Evolutionary conservation across 2,329 filamentous ascomycete genomes (phyloP).

Genomic region (Blumeriella jaapii): DNA sequence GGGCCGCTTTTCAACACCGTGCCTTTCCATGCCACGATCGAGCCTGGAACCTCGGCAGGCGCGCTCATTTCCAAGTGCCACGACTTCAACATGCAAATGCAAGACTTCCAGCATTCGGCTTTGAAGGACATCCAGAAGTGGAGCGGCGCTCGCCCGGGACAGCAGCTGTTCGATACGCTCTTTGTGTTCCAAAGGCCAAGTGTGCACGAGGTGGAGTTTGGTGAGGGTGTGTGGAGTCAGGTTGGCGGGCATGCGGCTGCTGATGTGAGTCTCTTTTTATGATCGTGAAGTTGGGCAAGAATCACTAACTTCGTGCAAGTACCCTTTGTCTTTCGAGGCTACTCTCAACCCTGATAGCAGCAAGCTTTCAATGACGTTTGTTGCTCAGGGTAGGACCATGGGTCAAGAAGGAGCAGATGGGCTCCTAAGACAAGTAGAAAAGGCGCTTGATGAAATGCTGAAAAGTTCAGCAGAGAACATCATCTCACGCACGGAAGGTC

Average conservation of each 20-base stretch:
- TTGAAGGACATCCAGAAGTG: conserved; percentile 74
- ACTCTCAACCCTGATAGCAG: conserved; percentile 38
- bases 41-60: conserved; percentile 40
- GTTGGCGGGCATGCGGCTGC: conserved; percentile 33
- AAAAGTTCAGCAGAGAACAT: conserved; percentile 10
- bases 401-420: conserved; percentile 26
- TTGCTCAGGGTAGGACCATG: conserved; percentile 39
- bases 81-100: conserved; percentile 52
- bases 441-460: conserved; percentile 13
- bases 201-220: conserved; percentile 18
- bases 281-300: too few relatives aligned
- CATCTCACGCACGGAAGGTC: not conserved
- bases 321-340: conserved; percentile 64
- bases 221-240: conserved; percentile 41
- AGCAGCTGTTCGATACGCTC: conserved; percentile 63
- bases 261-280: conserved; percentile 29
- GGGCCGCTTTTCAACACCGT: conserved; percentile 88
- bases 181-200: conserved; percentile 65
- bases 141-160: conserved; percentile 40
- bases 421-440: conserved; percentile 34
- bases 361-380: conserved; percentile 44
- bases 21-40: conserved; percentile 48
- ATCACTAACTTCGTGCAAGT: conserved; percentile 21
- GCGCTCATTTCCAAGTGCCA: conserved; percentile 55
- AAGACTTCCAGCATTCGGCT: conserved; percentile 69